Percentiles rank a stretch among this genome's conserved stretches.
Conservation (phyloP, 805 yeast genomes). For the Ogataea polymorpha region DNA sequence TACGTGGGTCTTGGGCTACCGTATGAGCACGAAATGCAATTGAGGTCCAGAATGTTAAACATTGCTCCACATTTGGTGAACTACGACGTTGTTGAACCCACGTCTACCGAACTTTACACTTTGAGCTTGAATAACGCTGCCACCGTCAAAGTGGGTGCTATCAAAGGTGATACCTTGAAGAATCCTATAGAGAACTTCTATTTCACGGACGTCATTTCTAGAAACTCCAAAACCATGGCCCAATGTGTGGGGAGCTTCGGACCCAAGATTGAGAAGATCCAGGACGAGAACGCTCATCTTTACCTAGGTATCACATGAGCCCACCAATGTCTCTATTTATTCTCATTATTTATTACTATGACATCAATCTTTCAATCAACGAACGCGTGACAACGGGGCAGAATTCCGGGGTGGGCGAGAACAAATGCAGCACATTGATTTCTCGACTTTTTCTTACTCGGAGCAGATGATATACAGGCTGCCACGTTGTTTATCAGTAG, state of each 20-base stretch:
- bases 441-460: slow-evolving; percentile 37
- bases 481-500: slow-evolving; percentile 32
- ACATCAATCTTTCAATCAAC: slow-evolving; percentile 1
- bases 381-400: slow-evolving; percentile 19
- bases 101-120: slow-evolving; percentile 51
- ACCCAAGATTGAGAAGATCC: slow-evolving; percentile 57
- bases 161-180: slow-evolving; percentile 45
- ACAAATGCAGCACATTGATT: slow-evolving; percentile 38
- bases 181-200: slow-evolving; percentile 80
- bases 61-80: slow-evolving; percentile 78
- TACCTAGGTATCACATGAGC: slow-evolving; percentile 31
- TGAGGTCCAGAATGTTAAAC: slow-evolving; percentile 68
- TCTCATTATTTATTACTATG: slow-evolving; percentile 4
- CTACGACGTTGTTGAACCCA: slow-evolving; percentile 73
- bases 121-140: slow-evolving; percentile 50
- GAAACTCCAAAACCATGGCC: slow-evolving; percentile 90
- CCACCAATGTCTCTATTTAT: slow-evolving; percentile 8
- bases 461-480: slow-evolving; percentile 34
- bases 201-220: slow-evolving; percentile 82
- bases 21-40: slow-evolving; percentile 66
- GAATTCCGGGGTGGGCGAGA: slow-evolving; percentile 21
- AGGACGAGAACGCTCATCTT: slow-evolving; percentile 42
- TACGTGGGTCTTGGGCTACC: slow-evolving; percentile 69
- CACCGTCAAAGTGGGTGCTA: slow-evolving; percentile 28
- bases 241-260: slow-evolving; percentile 74